Evolutionary conservation across 805 yeast species (phyloP), one percentile per base, ranked within the genome.

Genomic region (Scheffersomyces stipitis): DNA sequence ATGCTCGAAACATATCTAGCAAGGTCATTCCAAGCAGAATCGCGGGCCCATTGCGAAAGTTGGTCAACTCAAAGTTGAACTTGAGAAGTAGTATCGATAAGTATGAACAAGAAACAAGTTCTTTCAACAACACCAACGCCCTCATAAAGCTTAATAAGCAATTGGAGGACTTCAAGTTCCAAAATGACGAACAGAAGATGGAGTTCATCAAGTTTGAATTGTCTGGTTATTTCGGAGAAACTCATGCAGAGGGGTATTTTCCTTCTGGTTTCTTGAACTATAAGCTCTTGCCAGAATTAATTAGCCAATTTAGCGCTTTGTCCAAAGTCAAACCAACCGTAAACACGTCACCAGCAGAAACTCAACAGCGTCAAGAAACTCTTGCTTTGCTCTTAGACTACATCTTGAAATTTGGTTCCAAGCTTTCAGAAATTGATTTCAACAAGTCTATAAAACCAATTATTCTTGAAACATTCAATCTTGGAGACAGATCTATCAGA

Each of bases 401-500:
- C 27, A 64, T 76, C 12, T 51, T 73, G 40, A 69, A 64, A 40
- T 56, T 54, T 26, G 62, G 71, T 7, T 39, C 42, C 16, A 52
- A 45, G 28, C 58, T 59, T 36, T 45, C 55, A 10, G 58, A 38
- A 12, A 60, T 48, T n/a, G 58, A 55, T 27, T 75, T 76, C 47
- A 53, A 64, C 31, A 58, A 57, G 31, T 32, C 58, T 8, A 63
- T 82, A 7, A 78, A 80, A 41, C 89, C 91, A 1, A 63, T 80
- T 0, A 69, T 89, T n/a, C 66, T 85, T 24, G 65, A 73, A 28
- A 72, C 84, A 16, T 90, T 80, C 52, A 52, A 76, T 1, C 62
- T 81, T 14, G 76, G 83, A 9, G 96, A 91, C 59, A 72, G 98
- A 44, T 79, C 89, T 1, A 71, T 88, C 3, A 69, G 98, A 38